phyloP scores from a whole-genome alignment of 495 filamentous ascomycete species.

The Xylaria acuta region DNA sequence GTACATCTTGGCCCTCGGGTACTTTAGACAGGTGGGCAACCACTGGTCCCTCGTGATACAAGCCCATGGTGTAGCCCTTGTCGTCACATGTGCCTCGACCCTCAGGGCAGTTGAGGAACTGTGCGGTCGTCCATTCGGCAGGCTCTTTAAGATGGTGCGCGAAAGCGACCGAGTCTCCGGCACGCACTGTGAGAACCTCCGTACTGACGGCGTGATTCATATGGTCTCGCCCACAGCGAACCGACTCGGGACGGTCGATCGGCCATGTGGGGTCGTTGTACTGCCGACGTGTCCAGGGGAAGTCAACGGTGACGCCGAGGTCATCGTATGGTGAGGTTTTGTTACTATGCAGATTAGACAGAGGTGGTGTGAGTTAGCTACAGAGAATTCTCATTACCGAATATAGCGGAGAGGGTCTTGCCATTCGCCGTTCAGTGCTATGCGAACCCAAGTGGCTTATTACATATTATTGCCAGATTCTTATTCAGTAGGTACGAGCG shows the following conservation, averaged over 20 bases:
- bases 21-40: slow-evolving; percentile 9
- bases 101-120: background rate
- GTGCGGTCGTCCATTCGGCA: background rate
- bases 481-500: too few relatives aligned
- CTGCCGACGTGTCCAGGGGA: background rate
- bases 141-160: background rate
- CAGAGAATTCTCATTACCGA: background rate
- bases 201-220: background rate
- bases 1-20: slow-evolving; percentile 7
- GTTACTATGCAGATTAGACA: background rate
- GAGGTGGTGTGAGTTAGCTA: background rate
- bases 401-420: slow-evolving; percentile 7
- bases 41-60: background rate
- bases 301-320: background rate
- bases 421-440: slow-evolving; percentile 8
- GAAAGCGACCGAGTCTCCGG: background rate
- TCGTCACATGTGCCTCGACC: slow-evolving; percentile 8
- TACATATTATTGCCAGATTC: too few relatives aligned
- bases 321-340: slow-evolving; percentile 7
- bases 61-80: background rate
- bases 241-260: background rate
- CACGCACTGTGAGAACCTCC: background rate
- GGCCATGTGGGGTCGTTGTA: slow-evolving; percentile 16
- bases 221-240: background rate
- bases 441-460: too few relatives aligned